Percentiles rank a stretch among this genome's conserved stretches.
Conservation (phyloP, 2,329 filamentous ascomycete species). For the Calycina marina region DNA sequence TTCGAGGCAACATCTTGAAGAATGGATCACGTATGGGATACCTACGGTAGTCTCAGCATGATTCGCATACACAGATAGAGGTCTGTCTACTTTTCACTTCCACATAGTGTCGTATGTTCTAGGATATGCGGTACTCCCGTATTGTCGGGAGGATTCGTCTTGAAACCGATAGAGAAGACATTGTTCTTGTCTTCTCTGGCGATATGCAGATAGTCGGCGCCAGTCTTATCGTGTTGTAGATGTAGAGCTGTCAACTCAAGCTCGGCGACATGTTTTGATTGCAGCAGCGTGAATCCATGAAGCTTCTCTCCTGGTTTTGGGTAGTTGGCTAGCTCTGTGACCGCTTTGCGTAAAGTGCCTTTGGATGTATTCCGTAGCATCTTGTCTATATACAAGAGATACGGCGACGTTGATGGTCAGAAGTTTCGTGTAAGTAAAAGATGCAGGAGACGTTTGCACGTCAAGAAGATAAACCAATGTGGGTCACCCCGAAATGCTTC, state of each 20-base stretch:
- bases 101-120: constrained; percentile 93
- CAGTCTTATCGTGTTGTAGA: constrained; percentile 85
- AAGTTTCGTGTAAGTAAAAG: too few relatives aligned
- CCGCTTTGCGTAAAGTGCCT: constrained; percentile 40
- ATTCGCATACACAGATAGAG: constrained; percentile 2
- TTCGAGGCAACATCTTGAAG: constrained; percentile 98
- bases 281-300: constrained; percentile 82
- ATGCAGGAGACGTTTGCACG: too few relatives aligned
- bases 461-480: too few relatives aligned
- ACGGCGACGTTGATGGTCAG: constrained; percentile 1
- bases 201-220: constrained; percentile 90
- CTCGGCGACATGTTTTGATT: constrained; percentile 85
- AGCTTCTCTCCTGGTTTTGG: constrained; percentile 73
- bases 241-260: constrained; percentile 83
- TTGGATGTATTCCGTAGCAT: constrained; percentile 38
- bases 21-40: constrained; percentile 98
- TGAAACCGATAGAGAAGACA: constrained; percentile 98
- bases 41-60: constrained; percentile 32
- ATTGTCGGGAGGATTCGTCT: constrained; percentile 94
- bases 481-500: too few relatives aligned
- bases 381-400: constrained; percentile 1
- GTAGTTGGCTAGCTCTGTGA: constrained; percentile 62
- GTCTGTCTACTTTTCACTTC: constrained; percentile 64
- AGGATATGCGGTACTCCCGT: constrained; percentile 94
- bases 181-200: constrained; percentile 95